A percentile compares a stretch with the other conserved stretches of the same genome.
Evolutionary conservation across 352 stramenopile species (phyloP).

Genomic region (Globisporangium echinulatum): DNA sequence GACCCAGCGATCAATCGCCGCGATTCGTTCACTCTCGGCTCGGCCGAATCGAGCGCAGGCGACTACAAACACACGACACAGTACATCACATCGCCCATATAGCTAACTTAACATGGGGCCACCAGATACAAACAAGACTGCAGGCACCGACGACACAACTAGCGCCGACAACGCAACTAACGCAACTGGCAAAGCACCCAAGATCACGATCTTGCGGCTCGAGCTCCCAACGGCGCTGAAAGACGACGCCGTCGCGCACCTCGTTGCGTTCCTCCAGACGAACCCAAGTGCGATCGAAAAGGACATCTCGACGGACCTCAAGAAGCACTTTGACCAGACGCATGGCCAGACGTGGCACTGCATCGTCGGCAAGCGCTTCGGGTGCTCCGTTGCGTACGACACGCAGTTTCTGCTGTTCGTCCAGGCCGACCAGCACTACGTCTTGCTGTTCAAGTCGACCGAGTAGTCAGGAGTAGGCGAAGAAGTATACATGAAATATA

Average conservation of each 20-base stretch:
- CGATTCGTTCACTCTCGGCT: no score
- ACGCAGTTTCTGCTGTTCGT: constrained; percentile 89
- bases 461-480: constrained; percentile 21
- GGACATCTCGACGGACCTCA: constrained; percentile 98
- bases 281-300: constrained; percentile 25
- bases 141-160: constrained; percentile 2
- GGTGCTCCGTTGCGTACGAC: constrained; percentile 88
- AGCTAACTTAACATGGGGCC: constrained; percentile 25
- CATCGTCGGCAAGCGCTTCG: constrained; percentile 89
- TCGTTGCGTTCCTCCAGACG: constrained; percentile 30
- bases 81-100: no score
- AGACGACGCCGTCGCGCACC: constrained; percentile 52
- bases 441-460: constrained; percentile 80
- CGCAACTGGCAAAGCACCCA: constrained; percentile 27
- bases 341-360: constrained; percentile 93
- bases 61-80: no score
- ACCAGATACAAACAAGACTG: constrained; percentile 35
- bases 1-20: no score
- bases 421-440: constrained; percentile 72
- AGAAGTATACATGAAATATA: background rate
- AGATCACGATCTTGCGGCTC: constrained; percentile 60
- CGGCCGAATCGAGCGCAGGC: no score
- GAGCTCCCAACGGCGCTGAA: constrained; percentile 64
- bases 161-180: constrained; percentile 9
- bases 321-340: constrained; percentile 99